phyloP scores from a whole-genome alignment of 139 green algal genomes.

The Chlorokybus atmophyticus region DNA sequence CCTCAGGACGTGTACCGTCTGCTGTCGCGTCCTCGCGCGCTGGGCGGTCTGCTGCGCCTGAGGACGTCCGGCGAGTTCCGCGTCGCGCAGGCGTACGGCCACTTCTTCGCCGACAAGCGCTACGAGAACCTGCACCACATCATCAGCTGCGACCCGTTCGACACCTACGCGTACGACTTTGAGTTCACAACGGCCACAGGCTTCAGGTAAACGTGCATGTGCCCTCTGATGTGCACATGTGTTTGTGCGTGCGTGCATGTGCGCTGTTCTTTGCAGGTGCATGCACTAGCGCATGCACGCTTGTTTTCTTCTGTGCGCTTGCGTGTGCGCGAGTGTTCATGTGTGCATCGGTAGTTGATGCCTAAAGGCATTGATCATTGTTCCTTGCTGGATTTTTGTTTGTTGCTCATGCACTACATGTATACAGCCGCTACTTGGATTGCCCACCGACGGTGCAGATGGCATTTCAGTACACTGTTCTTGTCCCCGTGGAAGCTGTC shows the following conservation, averaged over 20 bases:
- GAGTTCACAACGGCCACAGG: conserved; percentile 32
- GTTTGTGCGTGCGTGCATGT: background rate
- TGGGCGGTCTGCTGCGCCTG: conserved; percentile 53
- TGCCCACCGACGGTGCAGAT: conserved; percentile 41
- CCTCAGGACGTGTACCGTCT: conserved; percentile 72
- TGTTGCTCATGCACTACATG: no score
- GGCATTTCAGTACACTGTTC: conserved; percentile 63
- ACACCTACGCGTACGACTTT: conserved; percentile 59
- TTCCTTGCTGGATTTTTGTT: no score
- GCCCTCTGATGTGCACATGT: no score
- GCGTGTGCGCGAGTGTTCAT: no score
- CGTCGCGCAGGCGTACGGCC: conserved; percentile 47
- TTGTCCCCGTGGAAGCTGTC: conserved; percentile 6
- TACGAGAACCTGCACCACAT: conserved; percentile 67
- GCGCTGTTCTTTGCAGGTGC: background rate
- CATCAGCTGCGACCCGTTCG: conserved; percentile 36
- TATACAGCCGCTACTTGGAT: background rate
- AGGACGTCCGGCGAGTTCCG: conserved; percentile 51
- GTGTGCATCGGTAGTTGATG: no score
- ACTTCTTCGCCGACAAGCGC: conserved; percentile 39
- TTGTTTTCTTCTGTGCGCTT: no score
- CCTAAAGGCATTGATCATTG: no score
- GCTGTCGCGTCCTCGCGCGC: conserved; percentile 38
- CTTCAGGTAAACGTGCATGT: conserved; percentile 30
- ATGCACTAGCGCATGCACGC: background rate